Evolutionary conservation across 2,329 filamentous ascomycete species (phyloP).

Genomic region (Cytospora chrysosperma): DNA sequence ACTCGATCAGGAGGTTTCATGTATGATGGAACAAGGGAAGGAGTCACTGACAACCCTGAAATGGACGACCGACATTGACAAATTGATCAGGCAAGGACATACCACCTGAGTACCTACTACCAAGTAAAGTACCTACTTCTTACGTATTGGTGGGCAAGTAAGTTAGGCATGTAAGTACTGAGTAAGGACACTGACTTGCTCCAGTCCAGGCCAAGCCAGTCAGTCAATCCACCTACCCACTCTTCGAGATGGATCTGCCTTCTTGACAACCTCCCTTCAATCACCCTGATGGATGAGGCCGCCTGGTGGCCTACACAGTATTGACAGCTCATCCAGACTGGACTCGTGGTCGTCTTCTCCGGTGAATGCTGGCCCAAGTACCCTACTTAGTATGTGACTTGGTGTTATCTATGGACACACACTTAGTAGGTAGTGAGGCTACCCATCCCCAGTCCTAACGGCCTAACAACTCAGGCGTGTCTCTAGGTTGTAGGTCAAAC

Average conservation of each 20-base stretch:
- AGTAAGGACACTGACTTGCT: too few species aligned
- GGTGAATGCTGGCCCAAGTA: not conserved
- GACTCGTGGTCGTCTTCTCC: not conserved
- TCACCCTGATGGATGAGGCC: too few species aligned
- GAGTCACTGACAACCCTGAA: not conserved
- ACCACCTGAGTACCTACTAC: too few species aligned
- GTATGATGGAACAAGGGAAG: not conserved
- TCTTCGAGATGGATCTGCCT: too few species aligned
- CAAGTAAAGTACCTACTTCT: too few species aligned
- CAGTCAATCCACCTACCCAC: too few species aligned
- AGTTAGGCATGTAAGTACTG: too few species aligned
- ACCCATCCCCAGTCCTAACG: not conserved
- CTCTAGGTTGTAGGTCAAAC: not conserved
- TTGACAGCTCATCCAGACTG: not conserved
- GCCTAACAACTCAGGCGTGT: not conserved
- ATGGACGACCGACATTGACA: not conserved
- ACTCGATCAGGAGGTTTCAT: not conserved
- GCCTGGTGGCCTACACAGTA: not conserved
- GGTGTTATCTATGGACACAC: too few species aligned
- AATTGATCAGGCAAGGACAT: not conserved
- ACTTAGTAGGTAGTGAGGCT: not conserved
- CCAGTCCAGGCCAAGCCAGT: too few species aligned
- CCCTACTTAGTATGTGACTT: not conserved
- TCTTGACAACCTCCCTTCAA: too few species aligned
- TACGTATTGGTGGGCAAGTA: too few species aligned